Conservation (phyloP, 176 grass and related monocot species). For the Oryza punctata region DNA sequence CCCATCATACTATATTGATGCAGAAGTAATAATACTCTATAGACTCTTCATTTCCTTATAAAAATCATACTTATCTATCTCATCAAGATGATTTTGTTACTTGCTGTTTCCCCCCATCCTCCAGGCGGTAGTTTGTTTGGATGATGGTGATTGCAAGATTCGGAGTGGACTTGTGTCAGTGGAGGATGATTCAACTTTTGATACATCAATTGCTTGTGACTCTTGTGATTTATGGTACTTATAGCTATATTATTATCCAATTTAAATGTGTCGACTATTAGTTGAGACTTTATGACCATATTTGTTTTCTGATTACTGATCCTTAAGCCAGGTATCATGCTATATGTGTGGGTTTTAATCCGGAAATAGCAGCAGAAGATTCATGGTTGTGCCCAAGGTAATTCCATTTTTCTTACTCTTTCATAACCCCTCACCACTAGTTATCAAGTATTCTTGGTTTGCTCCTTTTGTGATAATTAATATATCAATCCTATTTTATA, state of each 20-base stretch:
- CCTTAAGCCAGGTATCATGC: conserved; percentile 91
- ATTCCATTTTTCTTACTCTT: conserved; percentile 28
- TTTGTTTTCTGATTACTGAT: conserved; percentile 41
- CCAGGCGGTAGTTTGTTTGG: conserved; percentile 90
- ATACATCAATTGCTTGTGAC: conserved; percentile 98
- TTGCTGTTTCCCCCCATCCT: conserved; percentile 37
- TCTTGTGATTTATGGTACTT: conserved; percentile 93
- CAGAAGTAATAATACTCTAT: conserved; percentile 79
- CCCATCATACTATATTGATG: conserved; percentile 90
- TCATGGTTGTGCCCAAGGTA: conserved; percentile 97
- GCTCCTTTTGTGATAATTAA: conserved; percentile 16
- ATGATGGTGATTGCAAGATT: conserved; percentile 79
- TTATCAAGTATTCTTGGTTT: neutral
- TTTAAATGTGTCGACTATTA: conserved; percentile 25
- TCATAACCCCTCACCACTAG: conserved; percentile 6
- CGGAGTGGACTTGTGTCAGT: conserved; percentile 56
- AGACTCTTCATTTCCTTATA: conserved; percentile 33
- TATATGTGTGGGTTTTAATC: conserved; percentile 81
- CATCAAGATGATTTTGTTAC: conserved; percentile 26
- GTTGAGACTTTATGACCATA: conserved; percentile 10
- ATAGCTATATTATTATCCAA: conserved; percentile 15
- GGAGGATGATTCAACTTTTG: conserved; percentile 62
- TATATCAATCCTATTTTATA: conserved; percentile 38
- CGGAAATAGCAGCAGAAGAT: conserved; percentile 52
- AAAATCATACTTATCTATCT: conserved; percentile 19